A percentile compares a stretch with the other conserved stretches of the same genome.
Evolutionary conservation across 257 asterid genomes (phyloP).

Genomic region (Capsicum baccatum): DNA sequence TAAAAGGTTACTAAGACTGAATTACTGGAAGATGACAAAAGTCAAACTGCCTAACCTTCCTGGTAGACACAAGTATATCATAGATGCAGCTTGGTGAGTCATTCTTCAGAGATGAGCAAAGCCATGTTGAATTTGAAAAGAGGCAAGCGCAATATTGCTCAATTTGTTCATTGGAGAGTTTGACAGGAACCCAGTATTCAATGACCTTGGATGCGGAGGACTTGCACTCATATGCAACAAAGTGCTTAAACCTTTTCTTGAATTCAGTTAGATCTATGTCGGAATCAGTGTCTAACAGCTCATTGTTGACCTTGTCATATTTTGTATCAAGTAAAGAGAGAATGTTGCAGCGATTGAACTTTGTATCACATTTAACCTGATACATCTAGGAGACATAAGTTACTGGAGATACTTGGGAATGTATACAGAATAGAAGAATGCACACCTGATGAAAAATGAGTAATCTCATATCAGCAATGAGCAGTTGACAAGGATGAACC

Average conservation of each 20-base stretch:
- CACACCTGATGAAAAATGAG: conserved; percentile 39
- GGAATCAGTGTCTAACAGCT: conserved; percentile 28
- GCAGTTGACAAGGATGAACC: conserved; percentile 26
- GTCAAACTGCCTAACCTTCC: conserved; percentile 48
- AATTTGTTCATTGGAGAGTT: conserved; percentile 61
- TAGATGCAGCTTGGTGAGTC: conserved; percentile 36
- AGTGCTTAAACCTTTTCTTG: conserved; percentile 30
- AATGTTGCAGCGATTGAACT: conserved; percentile 29
- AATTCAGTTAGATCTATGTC: conserved; percentile 33
- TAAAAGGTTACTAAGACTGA: neutral
- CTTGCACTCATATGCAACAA: conserved; percentile 40
- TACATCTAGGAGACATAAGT: neutral
- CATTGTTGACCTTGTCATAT: conserved; percentile 14
- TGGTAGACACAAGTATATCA: conserved; percentile 49
- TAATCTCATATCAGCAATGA: conserved; percentile 39
- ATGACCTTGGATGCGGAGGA: conserved; percentile 37
- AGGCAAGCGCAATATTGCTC: conserved; percentile 67
- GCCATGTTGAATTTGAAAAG: conserved; percentile 48
- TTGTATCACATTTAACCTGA: conserved; percentile 34
- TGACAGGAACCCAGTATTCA: conserved; percentile 75
- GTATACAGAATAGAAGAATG: neutral
- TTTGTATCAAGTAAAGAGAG: conserved; percentile 40
- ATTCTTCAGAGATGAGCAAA: conserved; percentile 43
- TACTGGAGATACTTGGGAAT: neutral
- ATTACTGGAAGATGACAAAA: neutral